A percentile compares a stretch with the other conserved stretches of the same genome.
phyloP scores from a whole-genome alignment of 2,329 filamentous ascomycete genomes.

The Endocalyx cinctus region DNA sequence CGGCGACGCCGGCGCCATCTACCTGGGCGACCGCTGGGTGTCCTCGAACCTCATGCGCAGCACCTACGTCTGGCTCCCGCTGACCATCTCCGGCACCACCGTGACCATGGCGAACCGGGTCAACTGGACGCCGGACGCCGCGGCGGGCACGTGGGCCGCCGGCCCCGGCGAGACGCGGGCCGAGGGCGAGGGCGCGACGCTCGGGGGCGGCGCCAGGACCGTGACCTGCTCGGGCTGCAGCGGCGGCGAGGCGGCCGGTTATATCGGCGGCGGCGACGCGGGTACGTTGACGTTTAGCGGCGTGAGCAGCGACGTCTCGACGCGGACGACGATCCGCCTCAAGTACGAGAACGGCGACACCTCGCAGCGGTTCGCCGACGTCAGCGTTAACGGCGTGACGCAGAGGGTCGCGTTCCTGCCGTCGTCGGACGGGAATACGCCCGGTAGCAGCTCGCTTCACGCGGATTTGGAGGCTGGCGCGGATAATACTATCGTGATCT shows the following conservation, averaged over 20 bases:
- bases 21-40: constrained; percentile 65
- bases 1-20: constrained; percentile 41
- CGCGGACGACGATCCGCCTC: constrained; percentile 47
- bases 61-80: constrained; percentile 62
- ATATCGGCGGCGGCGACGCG: constrained; percentile 44
- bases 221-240: constrained; percentile 50
- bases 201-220: constrained; percentile 39
- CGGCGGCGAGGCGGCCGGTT: constrained; percentile 44
- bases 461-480: constrained; percentile 41
- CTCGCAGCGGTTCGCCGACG: constrained; percentile 45
- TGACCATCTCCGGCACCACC: constrained; percentile 47
- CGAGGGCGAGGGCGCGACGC: constrained; percentile 46
- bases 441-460: constrained; percentile 43
- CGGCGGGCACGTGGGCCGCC: constrained; percentile 37
- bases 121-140: constrained; percentile 48
- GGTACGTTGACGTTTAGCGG: constrained; percentile 44
- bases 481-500: constrained; percentile 44
- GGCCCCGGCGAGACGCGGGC: constrained; percentile 41
- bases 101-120: constrained; percentile 48
- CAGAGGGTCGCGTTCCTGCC: constrained; percentile 53
- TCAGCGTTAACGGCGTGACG: constrained; percentile 50
- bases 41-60: constrained; percentile 53
- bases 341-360: constrained; percentile 54
- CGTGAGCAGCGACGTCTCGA: constrained; percentile 39
- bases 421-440: constrained; percentile 36